Evolutionary conservation across 2,329 filamentous ascomycete species (phyloP), one percentile per base, ranked within the genome.

Genomic region (Fusarium acutatum): DNA sequence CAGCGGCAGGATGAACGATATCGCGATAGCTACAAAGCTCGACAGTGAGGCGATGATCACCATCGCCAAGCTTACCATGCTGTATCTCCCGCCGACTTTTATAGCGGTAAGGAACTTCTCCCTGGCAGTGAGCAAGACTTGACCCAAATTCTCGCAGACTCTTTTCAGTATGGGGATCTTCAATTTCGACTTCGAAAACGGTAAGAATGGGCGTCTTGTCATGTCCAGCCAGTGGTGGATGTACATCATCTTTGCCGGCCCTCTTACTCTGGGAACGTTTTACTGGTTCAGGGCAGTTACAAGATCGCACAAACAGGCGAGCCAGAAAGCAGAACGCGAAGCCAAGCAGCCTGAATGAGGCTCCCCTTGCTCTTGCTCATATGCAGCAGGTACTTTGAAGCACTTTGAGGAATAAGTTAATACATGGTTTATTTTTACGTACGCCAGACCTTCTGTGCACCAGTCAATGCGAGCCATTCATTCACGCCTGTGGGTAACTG

Each of bases 391-490:
- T 10, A 11, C 1, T 20, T 14, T 3, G 14, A 4, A n/a, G 24
- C 2, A 37, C 3, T 4, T 22, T 15, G 24, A 26, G 17, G 2
- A 22, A 18, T 17, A 17, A 2, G 1, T n/a, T n/a, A n/a, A n/a
- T n/a, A 9, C 2, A n/a, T 53, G 18, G 20, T 7, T 28, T 53
- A 1, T 10, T 53, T 38, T 54, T 54, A 54, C 50, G 50, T 54
- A 49, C 32, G 1, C 2, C 20, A n/a, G 15, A 30, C 9, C 5
- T 20, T 30, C 0, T 20, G 3, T 49, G 15, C n/a, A 3, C 56
- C 41, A 59, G 40, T 59, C 4, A 50, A 59, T 59, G 56, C 3
- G 37, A 35, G 20, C 41, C 56, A 50, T 59, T 59, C n/a, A 35
- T 50, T 59, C 20, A 2, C 6, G n/a, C 41, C 0, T 4, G 56